phyloP scores from a whole-genome alignment of 2,329 filamentous ascomycete species.

The Bipolaris cookei region DNA sequence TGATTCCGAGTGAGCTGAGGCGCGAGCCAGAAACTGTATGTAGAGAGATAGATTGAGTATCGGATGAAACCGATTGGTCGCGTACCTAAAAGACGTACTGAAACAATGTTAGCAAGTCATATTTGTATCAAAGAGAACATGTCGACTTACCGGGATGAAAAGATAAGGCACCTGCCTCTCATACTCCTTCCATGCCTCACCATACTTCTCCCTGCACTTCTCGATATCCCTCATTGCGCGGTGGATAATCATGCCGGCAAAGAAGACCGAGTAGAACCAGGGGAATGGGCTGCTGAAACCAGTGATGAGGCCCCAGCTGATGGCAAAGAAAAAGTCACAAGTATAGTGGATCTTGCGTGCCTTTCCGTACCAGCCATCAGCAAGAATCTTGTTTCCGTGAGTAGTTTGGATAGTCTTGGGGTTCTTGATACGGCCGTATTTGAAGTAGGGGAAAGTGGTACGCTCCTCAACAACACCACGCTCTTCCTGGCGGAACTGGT shows the following conservation, averaged over 20 bases:
- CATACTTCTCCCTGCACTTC: constrained; percentile 78
- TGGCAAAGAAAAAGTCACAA: constrained; percentile 78
- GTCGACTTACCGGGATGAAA: constrained; percentile 70
- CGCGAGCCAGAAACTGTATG: background rate
- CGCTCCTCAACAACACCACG: constrained; percentile 71
- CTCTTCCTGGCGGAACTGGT: constrained; percentile 83
- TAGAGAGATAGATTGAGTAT: background rate
- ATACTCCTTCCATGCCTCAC: constrained; percentile 81
- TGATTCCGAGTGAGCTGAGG: background rate
- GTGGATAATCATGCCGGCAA: constrained; percentile 79
- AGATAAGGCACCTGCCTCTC: constrained; percentile 80
- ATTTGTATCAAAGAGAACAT: background rate
- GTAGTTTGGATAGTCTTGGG: constrained; percentile 77
- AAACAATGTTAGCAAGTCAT: background rate
- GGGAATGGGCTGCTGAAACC: constrained; percentile 83
- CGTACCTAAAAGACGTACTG: constrained; percentile 10
- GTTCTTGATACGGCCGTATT: constrained; percentile 83
- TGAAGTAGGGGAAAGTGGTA: constrained; percentile 87
- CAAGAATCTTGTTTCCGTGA: constrained; percentile 76
- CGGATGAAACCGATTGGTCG: background rate
- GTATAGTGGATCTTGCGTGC: constrained; percentile 84
- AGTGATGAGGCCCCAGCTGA: constrained; percentile 80
- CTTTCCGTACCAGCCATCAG: constrained; percentile 79
- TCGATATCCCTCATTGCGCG: constrained; percentile 77
- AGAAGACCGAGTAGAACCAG: constrained; percentile 89